Evolutionary conservation across 2,329 filamentous ascomycete species (phyloP).

Genomic region (Hymenoscyphus linearis): DNA sequence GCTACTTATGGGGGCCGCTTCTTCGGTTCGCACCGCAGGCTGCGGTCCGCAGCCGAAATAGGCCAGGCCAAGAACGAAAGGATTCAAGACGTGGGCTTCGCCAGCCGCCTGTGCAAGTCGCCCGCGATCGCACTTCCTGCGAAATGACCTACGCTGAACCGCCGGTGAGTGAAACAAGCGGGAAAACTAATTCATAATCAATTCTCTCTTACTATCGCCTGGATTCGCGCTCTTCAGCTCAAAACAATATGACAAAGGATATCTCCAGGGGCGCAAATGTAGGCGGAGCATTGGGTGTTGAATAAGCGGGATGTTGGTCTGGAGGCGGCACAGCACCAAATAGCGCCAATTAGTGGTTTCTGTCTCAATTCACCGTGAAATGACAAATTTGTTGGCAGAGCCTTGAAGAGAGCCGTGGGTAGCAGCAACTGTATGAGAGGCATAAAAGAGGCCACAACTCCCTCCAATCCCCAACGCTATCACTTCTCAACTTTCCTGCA

Average conservation of each 20-base stretch:
- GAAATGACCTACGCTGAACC: not conserved
- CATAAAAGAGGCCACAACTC: not conserved
- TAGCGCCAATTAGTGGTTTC: not conserved
- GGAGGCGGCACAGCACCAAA: constrained; percentile 1
- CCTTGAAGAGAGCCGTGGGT: not conserved
- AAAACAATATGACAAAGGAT: not conserved
- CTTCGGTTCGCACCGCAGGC: not conserved
- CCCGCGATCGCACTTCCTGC: not conserved
- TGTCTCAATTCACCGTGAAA: not conserved
- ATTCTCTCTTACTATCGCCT: not conserved
- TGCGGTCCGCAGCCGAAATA: not conserved
- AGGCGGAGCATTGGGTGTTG: not conserved
- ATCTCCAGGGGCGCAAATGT: not conserved
- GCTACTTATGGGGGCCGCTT: not conserved
- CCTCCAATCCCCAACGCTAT: not conserved
- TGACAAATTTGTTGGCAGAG: not conserved
- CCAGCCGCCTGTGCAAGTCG: not conserved
- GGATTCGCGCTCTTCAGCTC: not conserved
- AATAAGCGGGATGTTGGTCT: not conserved
- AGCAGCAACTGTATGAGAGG: not conserved
- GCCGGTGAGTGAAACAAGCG: not conserved
- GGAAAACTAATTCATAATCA: not conserved
- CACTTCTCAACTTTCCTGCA: not conserved
- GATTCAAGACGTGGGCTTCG: too few relatives aligned
- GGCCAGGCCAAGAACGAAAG: not conserved